Evolutionary conservation across 2,329 filamentous ascomycete genomes (phyloP), one percentile per base, ranked within the genome.

Genomic region (Lachnellula hyalina): DNA sequence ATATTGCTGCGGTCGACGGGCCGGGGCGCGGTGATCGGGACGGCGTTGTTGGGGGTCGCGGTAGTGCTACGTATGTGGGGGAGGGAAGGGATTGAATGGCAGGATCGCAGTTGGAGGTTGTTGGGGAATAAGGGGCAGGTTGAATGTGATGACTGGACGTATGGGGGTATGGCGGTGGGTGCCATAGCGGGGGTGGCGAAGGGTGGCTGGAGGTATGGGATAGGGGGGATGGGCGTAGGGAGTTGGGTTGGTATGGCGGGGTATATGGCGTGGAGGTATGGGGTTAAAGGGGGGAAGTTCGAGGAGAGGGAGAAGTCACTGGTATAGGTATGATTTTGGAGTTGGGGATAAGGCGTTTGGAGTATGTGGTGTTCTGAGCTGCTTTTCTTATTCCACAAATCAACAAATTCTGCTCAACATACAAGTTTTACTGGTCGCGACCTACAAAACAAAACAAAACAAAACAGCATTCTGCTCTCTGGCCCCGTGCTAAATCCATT

Each of bases 51-150:
- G 23, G 70, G 70, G 1, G 55, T 77, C 4, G 76, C 71, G 60
- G 71, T 81, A 4, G 66, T 70, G 28, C 72, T 65, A 0, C 71
- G 76, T 2, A 86, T 87, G 83, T 70, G 70, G 51, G 81, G 78
- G 0, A 73, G 74, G 15, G 76, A 82, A 60, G 73, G 77, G 41
- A 80, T 87, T 34, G 83, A 87, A 68, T 87, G 83, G 83, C 70
- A 78, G 63, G 83, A 87, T 65, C 74, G 84, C 17, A 77, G 77
- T 53, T 87, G 83, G 82, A 72, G 84, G 32, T 64, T 87, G 49
- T 61, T 84, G 44, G 80, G 80, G 69, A 86, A 80, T 59, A 66
- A 70, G 41, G 77, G 79, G 0, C 83, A 87, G 72, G 64, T 80
- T 0, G 74, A 80, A 61, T 75, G 74, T 48, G 83, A 85, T 64